Evolutionary conservation across 148 eudicot species (phyloP), one percentile per base, ranked within the genome.

Genomic region (Suaeda aralocaspica): DNA sequence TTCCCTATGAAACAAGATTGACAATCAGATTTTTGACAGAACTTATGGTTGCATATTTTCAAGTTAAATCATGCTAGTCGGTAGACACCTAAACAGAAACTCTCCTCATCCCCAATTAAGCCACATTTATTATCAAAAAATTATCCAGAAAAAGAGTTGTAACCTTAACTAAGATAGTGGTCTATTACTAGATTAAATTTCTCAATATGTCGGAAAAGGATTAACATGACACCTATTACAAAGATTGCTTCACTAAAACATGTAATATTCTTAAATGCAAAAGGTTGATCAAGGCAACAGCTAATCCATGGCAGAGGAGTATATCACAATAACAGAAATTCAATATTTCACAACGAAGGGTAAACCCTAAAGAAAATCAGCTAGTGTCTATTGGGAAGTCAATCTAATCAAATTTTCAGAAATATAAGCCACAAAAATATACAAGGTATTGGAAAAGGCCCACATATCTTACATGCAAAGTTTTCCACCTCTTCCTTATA

Each of bases 401-500:
- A 62, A 62, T 36, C 39, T n/a, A 7, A 33, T 60, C 22, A 24
- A 26, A 8, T 46, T 56, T 19, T 64, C 29, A 64, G n/a, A 53
- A 52, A 72, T 19, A 15, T 25, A 51, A 61, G 19, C 14, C 25
- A 64, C 7, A 19, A 74, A 21, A 30, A 14, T 14, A 16, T 49
- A 49, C 22, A 18, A 49, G 53, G 19, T n/a, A 55, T 19, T 49
- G 21, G 29, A 57, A 41, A 72, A 59, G 8, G 41, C 41, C 52
- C 22, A 58, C 33, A 70, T 68, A 26, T 46, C 89, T 91, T 86
- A 95, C 99, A 85, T 95, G 97, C 73, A 95, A 86, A 63, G 96
- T 92, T 74, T 95, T 89, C 99, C 99, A 95, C 83, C 96, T 87
- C 79, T 81, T 84, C 48, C 97, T 72, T 71, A 95, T 95, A 73